Base-by-base conservation (phyloP, 2,329 filamentous ascomycete species). In the Apiospora phragmitis region DNA sequence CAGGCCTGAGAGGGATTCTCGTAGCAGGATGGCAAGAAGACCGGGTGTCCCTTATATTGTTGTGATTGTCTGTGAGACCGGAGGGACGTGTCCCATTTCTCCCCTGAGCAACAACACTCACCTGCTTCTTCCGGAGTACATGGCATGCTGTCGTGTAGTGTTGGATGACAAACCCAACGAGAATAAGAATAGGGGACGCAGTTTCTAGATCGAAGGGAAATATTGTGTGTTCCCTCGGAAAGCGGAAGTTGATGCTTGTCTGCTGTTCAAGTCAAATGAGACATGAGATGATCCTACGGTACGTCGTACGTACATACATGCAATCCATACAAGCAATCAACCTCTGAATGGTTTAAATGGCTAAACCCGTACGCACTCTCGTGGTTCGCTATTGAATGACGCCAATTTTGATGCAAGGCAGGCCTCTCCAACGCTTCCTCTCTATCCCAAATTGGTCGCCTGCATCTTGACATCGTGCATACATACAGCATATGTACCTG, bases 391-490 rank as follows among this genome's bases (percentile, higher is more conserved):
- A 14, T 32, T 35, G 24, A 67, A n/a, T 47, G 65, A 67, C 65
- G 65, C 41, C 65, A 45, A 12, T 29, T 7, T 32, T 29, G 65
- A 35, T 67, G 65, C 65, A 67, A 47, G 41, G 41, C 26, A 35
- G 21, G 55, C 55, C 55, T 62, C 55, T 38, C 32, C 8, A 38
- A 62, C 32, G 55, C 29, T 38, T n/a, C 32, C 18, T 62, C 55
- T 38, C 32, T n/a, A 62, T 62, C 55, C 55, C 55, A 62, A 62
- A 62, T 62, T 62, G 32, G 55, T 38, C 55, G 55, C 55, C 55
- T 62, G 55, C 55, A 62, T 62, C 32, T 62, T 62, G 55, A 62
- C 51, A 62, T 62, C 51, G 32, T 62, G 29, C 32, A 62, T 38
- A 62, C 43, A n/a, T 21, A 45, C 16, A 41, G 9, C 38, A 41